These are phyloP conservation scores for Fagopyrum tataricum DNA, from an alignment of 148 eudicot genomes.

Conservation along the genomic window DNA sequence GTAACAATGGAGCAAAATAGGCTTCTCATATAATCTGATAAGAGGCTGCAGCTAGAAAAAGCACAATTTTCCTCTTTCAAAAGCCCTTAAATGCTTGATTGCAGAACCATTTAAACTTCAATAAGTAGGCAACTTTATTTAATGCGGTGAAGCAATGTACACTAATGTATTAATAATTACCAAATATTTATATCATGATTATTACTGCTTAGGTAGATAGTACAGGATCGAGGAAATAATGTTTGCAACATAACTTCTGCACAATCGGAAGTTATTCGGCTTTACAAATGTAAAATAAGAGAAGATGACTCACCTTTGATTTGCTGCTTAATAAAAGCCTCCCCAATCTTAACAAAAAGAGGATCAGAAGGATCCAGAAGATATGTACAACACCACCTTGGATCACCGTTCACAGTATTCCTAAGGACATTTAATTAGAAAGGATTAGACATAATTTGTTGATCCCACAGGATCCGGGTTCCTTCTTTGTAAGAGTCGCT, in stretches of 20 bases:
- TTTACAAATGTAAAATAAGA: neutral
- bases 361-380: constrained; percentile 98
- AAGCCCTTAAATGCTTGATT: neutral
- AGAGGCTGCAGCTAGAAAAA: neutral
- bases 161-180: neutral
- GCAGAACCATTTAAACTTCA: neutral
- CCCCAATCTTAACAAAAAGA: constrained; percentile 74
- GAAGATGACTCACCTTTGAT: constrained; percentile 49
- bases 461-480: neutral
- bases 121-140: neutral
- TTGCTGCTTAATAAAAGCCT: constrained; percentile 77
- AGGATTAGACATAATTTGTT: neutral
- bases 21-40: neutral
- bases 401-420: constrained; percentile 80
- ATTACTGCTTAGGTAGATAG: neutral
- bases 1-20: neutral
- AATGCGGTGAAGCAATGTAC: neutral
- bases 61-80: neutral
- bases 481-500: neutral
- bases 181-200: neutral
- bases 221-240: neutral
- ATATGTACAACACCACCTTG: constrained; percentile 95
- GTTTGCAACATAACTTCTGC: neutral
- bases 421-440: constrained; percentile 24
- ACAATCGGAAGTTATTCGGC: neutral